Evolutionary conservation across 495 filamentous ascomycete species (phyloP), one percentile per base, ranked within the genome.

Genomic region (Neurospora sp.): DNA sequence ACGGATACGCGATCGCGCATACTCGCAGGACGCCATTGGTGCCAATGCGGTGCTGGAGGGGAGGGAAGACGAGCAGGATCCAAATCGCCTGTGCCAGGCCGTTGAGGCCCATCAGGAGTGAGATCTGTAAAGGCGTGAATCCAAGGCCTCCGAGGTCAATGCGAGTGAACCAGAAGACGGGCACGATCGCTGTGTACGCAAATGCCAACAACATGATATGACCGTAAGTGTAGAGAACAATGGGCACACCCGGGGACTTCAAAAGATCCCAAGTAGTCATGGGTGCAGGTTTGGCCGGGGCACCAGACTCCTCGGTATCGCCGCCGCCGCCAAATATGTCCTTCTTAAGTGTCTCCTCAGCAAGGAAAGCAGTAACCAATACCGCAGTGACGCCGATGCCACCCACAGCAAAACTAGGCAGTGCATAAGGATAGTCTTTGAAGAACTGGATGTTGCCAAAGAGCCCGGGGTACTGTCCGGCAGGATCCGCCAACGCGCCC

Each of bases 1-100:
- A 75, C 0, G 91, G 91, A 79, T 88, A 91, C 10, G 76, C 85
- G 69, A 74, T 73, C 0, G 84, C 85, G 77, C 90, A 91, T 5
- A 77, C 73, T 2, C 86, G 83, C 27, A 92, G 76, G 0, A 92
- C 84, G 37, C 85, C 86, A 39, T 89, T 89, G 14, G 91, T 90
- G 8, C 90, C 90, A 72, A 87, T 81, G 40, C 84, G 82, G 20
- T 74, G 76, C 71, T 92, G 89, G 5, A 93, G 74, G 0, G 83
- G 83, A 2, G 91, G 90, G 82, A 92, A 92, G 62, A 85, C 78
- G 37, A 91, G 40, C 0, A 93, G 83, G 4, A 90, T 85, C 91
- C 91, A 93, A 4, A 86, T 44, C 7, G 90, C 86, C 78, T 93
- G 91, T 8, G 86, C 80, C 18, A 87, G 77, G 18, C 91, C 91